A percentile compares a stretch with the other conserved stretches of the same genome.
Evolutionary conservation across 139 green algal species (phyloP).

Genomic region (Chlamydomonas eustigma): DNA sequence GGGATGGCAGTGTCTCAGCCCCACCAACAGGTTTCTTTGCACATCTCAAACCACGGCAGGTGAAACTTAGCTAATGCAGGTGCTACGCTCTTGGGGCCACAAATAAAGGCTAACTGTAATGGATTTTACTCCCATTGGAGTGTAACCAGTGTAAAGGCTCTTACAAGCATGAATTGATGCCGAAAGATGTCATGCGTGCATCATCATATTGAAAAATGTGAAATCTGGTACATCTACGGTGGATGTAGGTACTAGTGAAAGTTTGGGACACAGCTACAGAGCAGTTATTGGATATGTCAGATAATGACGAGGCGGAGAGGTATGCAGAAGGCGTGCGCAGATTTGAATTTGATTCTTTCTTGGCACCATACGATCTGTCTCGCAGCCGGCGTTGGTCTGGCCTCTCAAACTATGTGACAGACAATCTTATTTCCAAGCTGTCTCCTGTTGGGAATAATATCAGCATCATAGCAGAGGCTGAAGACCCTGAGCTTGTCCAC

Average conservation of each 20-base stretch:
- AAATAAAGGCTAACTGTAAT: too few species aligned
- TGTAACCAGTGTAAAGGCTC: too few species aligned
- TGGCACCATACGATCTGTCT: slow-evolving; percentile 78
- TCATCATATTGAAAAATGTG: too few species aligned
- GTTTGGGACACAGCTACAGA: slow-evolving; percentile 54
- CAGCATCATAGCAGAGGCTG: slow-evolving; percentile 56
- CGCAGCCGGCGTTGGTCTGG: slow-evolving; percentile 10
- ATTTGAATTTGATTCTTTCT: slow-evolving; percentile 70
- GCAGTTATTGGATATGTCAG: slow-evolving; percentile 46
- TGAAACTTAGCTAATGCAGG: too few species aligned
- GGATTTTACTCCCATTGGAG: too few species aligned
- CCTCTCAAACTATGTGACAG: not conserved
- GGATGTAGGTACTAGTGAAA: slow-evolving; percentile 47
- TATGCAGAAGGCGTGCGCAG: slow-evolving; percentile 50
- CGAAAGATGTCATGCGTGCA: too few species aligned
- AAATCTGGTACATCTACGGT: too few species aligned
- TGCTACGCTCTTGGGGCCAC: too few species aligned
- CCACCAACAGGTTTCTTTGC: slow-evolving; percentile 56
- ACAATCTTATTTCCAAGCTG: not conserved
- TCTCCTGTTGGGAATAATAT: slow-evolving; percentile 32
- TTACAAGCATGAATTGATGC: too few species aligned
- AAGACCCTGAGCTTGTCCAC: slow-evolving; percentile 20
- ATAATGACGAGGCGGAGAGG: slow-evolving; percentile 51
- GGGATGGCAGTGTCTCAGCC: slow-evolving; percentile 24
- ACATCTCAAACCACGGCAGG: not conserved